phyloP scores from a whole-genome alignment of 768 basidiomycete genomes.

The Lentinula detonsa region DNA sequence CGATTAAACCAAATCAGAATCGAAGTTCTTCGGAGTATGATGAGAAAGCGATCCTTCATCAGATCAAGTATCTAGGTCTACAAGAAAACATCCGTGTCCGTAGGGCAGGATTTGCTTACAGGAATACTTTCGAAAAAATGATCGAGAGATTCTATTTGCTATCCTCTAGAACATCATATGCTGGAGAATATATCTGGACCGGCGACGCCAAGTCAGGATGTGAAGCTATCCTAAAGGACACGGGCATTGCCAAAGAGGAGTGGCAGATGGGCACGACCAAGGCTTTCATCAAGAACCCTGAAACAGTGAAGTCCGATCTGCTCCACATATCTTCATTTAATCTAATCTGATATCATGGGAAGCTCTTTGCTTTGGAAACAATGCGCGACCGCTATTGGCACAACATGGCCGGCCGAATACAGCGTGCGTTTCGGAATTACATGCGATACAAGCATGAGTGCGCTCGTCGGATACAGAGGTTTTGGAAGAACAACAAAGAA shows the following conservation, averaged over 20 bases:
- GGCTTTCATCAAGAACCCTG: conserved; percentile 99
- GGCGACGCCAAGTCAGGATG: conserved; percentile 90
- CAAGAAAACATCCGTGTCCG: conserved; percentile 98
- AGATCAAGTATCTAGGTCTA: conserved; percentile 97
- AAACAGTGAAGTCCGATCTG: conserved; percentile 58
- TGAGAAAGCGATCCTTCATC: conserved; percentile 90
- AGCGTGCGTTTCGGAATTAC: conserved; percentile 94
- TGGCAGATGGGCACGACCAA: conserved; percentile 99
- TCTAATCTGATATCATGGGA: neutral
- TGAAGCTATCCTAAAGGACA: conserved; percentile 87
- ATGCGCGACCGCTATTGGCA: conserved; percentile 99
- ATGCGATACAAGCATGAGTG: conserved; percentile 94
- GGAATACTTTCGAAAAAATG: conserved; percentile 99
- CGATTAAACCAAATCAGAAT: conserved; percentile 99
- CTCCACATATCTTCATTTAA: neutral
- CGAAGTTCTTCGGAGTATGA: conserved; percentile 91
- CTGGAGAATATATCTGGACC: conserved; percentile 97
- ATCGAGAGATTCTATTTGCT: conserved; percentile 96
- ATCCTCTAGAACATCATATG: conserved; percentile 93
- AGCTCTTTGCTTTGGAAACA: conserved; percentile 97
- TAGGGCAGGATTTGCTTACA: conserved; percentile 95
- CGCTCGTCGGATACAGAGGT: conserved; percentile 90
- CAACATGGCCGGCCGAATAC: conserved; percentile 97
- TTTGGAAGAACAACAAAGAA: conserved; percentile 99
- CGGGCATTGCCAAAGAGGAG: conserved; percentile 92